Evolutionary conservation across 192 early-diverging fungal genomes (phyloP).

Genomic region (Dissophora globulifera): DNA sequence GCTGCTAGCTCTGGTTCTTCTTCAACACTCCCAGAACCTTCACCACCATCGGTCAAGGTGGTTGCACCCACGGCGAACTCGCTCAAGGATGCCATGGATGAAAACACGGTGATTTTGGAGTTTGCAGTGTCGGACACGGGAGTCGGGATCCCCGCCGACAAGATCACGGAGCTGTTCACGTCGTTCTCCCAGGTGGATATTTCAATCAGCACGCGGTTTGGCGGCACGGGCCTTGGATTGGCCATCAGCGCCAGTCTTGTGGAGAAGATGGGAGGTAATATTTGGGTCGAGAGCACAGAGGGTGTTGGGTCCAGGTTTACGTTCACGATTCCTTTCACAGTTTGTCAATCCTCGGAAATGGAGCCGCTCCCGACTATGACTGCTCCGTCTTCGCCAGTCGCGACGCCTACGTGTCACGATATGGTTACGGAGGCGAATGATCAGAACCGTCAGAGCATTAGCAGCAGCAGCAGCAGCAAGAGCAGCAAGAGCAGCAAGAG

Average conservation of each 20-base stretch:
- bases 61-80: conserved; percentile 52
- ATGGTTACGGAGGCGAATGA: too few species aligned
- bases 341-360: conserved; percentile 41
- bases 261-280: conserved; percentile 71
- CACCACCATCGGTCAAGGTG: conserved; percentile 31
- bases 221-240: conserved; percentile 72
- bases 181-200: conserved; percentile 75
- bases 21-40: too few species aligned
- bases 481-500: too few species aligned
- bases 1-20: neutral
- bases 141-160: conserved; percentile 50
- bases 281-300: conserved; percentile 71
- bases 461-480: too few species aligned
- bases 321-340: conserved; percentile 46
- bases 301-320: conserved; percentile 61
- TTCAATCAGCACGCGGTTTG: conserved; percentile 65
- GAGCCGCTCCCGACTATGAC: conserved; percentile 29
- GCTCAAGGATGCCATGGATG: conserved; percentile 27
- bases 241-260: conserved; percentile 72
- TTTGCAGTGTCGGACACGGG: conserved; percentile 52
- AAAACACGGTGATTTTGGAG: conserved; percentile 45
- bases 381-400: conserved; percentile 36
- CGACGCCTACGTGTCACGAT: conserved; percentile 2
- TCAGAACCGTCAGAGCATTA: too few species aligned
- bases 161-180: conserved; percentile 63